Evolutionary conservation across 2,329 filamentous ascomycete species (phyloP).

Genomic region (Colletotrichum euphorbiae): DNA sequence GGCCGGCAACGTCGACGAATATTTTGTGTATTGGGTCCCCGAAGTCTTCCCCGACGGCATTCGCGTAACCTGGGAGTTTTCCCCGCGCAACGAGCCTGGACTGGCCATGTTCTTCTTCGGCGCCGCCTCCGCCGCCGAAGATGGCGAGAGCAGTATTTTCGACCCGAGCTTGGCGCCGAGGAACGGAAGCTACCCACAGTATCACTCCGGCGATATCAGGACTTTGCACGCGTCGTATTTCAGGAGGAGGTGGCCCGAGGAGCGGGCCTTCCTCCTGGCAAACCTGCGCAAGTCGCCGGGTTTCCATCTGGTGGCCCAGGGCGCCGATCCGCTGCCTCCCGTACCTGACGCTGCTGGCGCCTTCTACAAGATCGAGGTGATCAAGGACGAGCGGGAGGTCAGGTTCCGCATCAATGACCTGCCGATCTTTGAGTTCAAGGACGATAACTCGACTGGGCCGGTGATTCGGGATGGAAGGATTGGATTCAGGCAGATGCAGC

Average conservation of each 20-base stretch:
- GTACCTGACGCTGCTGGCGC: slow-evolving; percentile 46
- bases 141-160: slow-evolving; percentile 44
- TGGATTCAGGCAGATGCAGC: slow-evolving; percentile 48
- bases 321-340: slow-evolving; percentile 46
- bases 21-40: slow-evolving; percentile 49
- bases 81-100: slow-evolving; percentile 46
- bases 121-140: slow-evolving; percentile 42
- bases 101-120: slow-evolving; percentile 51
- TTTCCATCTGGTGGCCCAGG: slow-evolving; percentile 45
- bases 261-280: slow-evolving; percentile 46
- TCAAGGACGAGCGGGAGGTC: slow-evolving; percentile 47
- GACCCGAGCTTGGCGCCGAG: slow-evolving; percentile 44
- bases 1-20: slow-evolving; percentile 43
- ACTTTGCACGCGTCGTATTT: slow-evolving; percentile 43
- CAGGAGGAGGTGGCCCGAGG: slow-evolving; percentile 45
- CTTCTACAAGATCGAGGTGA: slow-evolving; percentile 47
- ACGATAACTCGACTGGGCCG: slow-evolving; percentile 46
- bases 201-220: slow-evolving; percentile 42
- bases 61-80: slow-evolving; percentile 49
- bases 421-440: slow-evolving; percentile 45
- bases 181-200: slow-evolving; percentile 43
- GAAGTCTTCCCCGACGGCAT: slow-evolving; percentile 48
- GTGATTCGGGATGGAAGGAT: slow-evolving; percentile 44
- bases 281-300: slow-evolving; percentile 48
- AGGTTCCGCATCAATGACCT: slow-evolving; percentile 47